phyloP scores from a whole-genome alignment of 75 land plant species.

The Pinus taeda region DNA sequence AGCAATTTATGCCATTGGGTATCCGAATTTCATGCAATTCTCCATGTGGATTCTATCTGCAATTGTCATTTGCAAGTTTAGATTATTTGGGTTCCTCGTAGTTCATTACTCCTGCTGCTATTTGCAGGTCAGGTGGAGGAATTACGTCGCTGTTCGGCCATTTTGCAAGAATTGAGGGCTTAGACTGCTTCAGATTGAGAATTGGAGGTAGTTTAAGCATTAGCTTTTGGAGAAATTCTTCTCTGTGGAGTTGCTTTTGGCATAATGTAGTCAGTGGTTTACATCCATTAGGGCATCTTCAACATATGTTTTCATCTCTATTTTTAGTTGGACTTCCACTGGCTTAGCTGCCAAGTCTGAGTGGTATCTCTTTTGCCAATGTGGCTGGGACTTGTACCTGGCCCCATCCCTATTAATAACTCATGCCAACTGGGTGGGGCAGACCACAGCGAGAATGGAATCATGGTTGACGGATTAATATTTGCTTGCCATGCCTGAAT shows the following conservation, averaged over 20 bases:
- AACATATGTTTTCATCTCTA: background rate
- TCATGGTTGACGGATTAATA: too few relatives aligned
- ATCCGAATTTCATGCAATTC: background rate
- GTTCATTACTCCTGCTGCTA: background rate
- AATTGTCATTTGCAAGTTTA: background rate
- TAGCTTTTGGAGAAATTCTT: background rate
- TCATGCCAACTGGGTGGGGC: too few relatives aligned
- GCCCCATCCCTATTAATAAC: too few relatives aligned
- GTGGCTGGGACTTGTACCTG: too few relatives aligned
- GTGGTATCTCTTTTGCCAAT: too few relatives aligned
- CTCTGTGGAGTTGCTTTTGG: background rate
- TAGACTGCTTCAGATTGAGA: background rate
- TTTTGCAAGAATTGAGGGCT: background rate
- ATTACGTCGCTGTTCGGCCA: background rate
- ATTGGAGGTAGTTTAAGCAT: background rate
- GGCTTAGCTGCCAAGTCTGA: too few relatives aligned
- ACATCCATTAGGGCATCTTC: background rate
- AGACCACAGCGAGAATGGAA: too few relatives aligned
- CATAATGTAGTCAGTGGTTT: background rate
- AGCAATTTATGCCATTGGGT: background rate
- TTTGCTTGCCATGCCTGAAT: too few relatives aligned
- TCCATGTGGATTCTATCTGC: background rate
- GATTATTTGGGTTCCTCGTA: background rate
- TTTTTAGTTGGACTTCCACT: too few relatives aligned
- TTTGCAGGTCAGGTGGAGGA: constrained; percentile 2